Evolutionary conservation across 495 filamentous ascomycete species (phyloP).

Genomic region (Aspergillus carlsbadensis): DNA sequence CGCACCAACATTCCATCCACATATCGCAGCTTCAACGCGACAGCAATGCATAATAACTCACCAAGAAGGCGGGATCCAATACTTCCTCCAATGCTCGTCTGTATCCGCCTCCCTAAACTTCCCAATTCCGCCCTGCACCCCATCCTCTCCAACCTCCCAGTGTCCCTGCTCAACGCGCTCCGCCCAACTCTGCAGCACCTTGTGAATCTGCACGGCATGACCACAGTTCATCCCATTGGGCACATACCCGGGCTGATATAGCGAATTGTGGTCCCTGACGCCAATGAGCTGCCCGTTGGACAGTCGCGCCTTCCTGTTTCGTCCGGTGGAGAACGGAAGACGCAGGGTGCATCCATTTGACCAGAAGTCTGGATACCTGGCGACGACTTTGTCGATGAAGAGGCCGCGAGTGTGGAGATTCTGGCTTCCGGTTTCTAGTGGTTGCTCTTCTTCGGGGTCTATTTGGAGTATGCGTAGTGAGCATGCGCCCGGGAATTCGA

Average conservation of each 20-base stretch:
- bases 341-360: slow-evolving; percentile 13
- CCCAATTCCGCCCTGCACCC: slow-evolving; percentile 40
- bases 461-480: slow-evolving; percentile 13
- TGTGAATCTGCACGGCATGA: slow-evolving; percentile 12
- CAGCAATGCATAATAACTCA: no score
- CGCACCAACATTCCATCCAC: no score
- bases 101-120: slow-evolving; percentile 38
- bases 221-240: slow-evolving; percentile 11
- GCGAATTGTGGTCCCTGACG: neutral
- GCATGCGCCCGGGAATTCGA: slow-evolving; percentile 8
- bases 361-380: slow-evolving; percentile 9
- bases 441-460: neutral
- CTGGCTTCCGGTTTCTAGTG: neutral
- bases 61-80: slow-evolving; percentile 34
- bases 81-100: slow-evolving; percentile 28
- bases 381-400: slow-evolving; percentile 10
- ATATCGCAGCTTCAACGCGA: no score
- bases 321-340: slow-evolving; percentile 10
- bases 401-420: slow-evolving; percentile 7
- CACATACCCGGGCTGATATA: slow-evolving; percentile 14
- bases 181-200: slow-evolving; percentile 27
- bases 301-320: slow-evolving; percentile 6
- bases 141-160: slow-evolving; percentile 40
- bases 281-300: slow-evolving; percentile 11
- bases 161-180: slow-evolving; percentile 36